These are phyloP conservation scores for Oxytropis ochrocephala DNA, from an alignment of 306 rosid species.

Conservation along the genomic window DNA sequence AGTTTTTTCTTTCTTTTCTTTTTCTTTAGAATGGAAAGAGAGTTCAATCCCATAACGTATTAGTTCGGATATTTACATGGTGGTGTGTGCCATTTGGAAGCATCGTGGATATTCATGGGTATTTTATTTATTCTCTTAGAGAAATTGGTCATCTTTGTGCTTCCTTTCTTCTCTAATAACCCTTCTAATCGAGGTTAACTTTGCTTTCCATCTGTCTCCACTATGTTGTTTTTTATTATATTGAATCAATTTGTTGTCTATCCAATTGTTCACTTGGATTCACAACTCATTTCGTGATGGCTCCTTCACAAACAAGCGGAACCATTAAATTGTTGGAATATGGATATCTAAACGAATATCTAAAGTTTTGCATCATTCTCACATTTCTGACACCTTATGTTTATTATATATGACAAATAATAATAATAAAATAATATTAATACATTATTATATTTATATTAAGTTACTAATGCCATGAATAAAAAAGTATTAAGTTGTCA, in stretches of 20 bases:
- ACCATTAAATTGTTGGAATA: conserved; percentile 14
- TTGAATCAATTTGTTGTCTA: conserved; percentile 26
- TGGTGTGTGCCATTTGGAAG: no score
- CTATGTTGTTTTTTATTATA: conserved; percentile 1
- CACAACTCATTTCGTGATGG: conserved; percentile 22
- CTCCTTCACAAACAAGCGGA: neutral
- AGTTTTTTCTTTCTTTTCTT: no score
- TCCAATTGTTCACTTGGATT: conserved; percentile 27
- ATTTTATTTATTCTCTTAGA: neutral
- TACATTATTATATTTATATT: neutral
- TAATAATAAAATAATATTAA: neutral
- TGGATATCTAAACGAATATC: conserved; percentile 18
- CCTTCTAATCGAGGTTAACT: conserved; percentile 11
- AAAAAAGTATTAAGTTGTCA: no score
- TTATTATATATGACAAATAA: neutral
- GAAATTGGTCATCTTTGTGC: conserved; percentile 36
- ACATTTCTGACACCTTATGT: conserved; percentile 18
- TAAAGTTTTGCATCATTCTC: conserved; percentile 22
- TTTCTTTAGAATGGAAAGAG: no score
- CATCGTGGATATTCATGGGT: no score
- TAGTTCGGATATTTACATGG: no score
- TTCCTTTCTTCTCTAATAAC: neutral
- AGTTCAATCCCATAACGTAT: no score
- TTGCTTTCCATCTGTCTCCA: conserved; percentile 22
- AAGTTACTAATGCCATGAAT: neutral